Evolutionary conservation across 2,329 filamentous ascomycete genomes (phyloP), one percentile per base, ranked within the genome.

Genomic region (Fusarium proliferatum): DNA sequence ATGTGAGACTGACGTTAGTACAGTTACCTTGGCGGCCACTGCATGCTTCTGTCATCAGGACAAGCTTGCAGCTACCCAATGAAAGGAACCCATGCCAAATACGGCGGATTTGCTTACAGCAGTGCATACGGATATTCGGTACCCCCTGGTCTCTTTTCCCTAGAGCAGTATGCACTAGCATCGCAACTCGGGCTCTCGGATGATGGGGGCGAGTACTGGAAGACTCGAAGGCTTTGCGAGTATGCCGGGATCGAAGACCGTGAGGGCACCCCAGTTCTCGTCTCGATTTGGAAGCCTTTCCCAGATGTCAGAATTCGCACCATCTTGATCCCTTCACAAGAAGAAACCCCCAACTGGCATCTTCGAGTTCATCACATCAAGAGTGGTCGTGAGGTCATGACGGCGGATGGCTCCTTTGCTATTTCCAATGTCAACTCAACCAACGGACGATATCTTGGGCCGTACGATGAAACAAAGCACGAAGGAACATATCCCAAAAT

Each of bases 31-130:
- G 92, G 91, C n/a, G 91, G 91, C 1, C 93, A 95, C 80, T 91
- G 90, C 51, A 93, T 95, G 86, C 86, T 95, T 30, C 86, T 95
- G 12, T 92, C 90, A 8, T 93, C 91, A 1, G 93, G 93, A 3
- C 93, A 96, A 80, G 91, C 91, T n/a, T 95, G 93, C 81, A 91
- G 93, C 80, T 95, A 95, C 79, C 91, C 93, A 1, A 91, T 95
- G 85, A 93, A 93, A 81, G 93, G 92, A 61, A 94, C 93, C 0
- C 93, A 95, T 80, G 92, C 93, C 69, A 95, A 95, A 78, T 95
- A 95, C 80, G 93, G 93, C 52, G 88, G 90, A 67, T 95, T 95
- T 79, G 92, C 92, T 10, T 95, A 95, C 82, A 93, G 90, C 77
- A 91, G 91, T 59, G 89, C 91, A 1, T 95, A 93, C 80, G 92